Evolutionary conservation across 1,284 basidiomycete genomes (phyloP), one percentile per base, ranked within the genome.

Genomic region (Ganoderma multipileum): DNA sequence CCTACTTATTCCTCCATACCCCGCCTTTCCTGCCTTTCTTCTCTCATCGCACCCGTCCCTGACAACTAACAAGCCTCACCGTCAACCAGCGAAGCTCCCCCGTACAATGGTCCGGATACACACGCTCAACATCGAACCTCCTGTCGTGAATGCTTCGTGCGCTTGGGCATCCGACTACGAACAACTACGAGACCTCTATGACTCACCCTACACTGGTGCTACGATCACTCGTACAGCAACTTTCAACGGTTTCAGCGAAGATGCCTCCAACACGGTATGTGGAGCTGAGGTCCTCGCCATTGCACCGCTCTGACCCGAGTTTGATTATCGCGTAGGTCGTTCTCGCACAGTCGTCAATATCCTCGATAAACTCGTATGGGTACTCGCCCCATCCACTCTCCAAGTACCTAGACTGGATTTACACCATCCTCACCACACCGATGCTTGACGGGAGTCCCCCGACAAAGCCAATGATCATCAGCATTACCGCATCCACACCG

Each of bases 181-280:
- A 20, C 89, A 95, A 70, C 84, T 95, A 23, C 79, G 82, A 38
- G 85, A 83, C 33, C 81, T 95, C 57, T 93, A 91, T 77, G 82
- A 86, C 55, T 91, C 83, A 18, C 83, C 86, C 0, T 83, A 86
- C 74, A 95, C 91, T 0, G 91, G 92, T 18, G 94, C 91, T 3
- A 87, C 95, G 60, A 92, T 90, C 8, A 94, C 91, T 8, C 86
- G 94, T 39, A 94, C 94, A 0, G 85, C 89, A 47, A 94, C 91
- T 0, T 76, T 89, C 42, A 77, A 83, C 18, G 93, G 93, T 2
- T 95, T 90, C 75, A 71, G 78, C 38, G 91, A 95, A 76, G 84
- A 89, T 70, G 79, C 81, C 7, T 80, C 80, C 1, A 88, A 94
- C 76, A 87, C 85, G 61, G 91, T 92, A 76, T 71, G 82, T 71